phyloP scores from a whole-genome alignment of 2,329 filamentous ascomycete species.

The Fusarium sp. region DNA sequence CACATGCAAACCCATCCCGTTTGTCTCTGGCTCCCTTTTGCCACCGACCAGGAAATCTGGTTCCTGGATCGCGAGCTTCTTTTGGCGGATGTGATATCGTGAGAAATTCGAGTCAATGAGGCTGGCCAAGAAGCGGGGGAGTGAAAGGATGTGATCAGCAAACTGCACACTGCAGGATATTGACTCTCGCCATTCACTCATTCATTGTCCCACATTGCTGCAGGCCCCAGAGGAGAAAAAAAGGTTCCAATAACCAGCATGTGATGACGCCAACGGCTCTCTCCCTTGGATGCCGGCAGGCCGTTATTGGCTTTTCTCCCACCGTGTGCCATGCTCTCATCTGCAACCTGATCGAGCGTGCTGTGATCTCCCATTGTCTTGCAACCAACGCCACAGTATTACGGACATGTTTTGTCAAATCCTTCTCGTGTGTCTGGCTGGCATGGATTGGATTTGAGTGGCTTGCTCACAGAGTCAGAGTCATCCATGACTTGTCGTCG shows the following conservation, averaged over 20 bases:
- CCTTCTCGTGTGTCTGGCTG: neutral
- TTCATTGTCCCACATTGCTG: neutral
- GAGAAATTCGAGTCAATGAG: neutral
- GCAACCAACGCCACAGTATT: slow-evolving; percentile 1
- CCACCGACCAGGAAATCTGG: neutral
- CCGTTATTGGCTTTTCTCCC: neutral
- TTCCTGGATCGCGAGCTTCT: slow-evolving; percentile 9
- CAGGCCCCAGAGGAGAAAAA: neutral
- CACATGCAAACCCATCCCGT: slow-evolving; percentile 7
- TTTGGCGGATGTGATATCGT: slow-evolving; percentile 1
- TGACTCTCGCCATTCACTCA: neutral
- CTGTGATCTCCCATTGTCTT: slow-evolving; percentile 1
- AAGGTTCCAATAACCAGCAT: neutral
- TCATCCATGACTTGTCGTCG: slow-evolving; percentile 1
- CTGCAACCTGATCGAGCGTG: neutral
- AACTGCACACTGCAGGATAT: neutral
- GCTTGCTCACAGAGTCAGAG: neutral
- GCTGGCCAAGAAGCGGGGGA: neutral
- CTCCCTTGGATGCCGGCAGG: neutral
- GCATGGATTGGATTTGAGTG: neutral
- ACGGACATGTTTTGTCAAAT: neutral
- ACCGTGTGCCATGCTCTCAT: neutral
- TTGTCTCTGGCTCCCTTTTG: slow-evolving; percentile 8
- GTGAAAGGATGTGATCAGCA: neutral
- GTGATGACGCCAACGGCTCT: slow-evolving; percentile 1